Evolutionary conservation across 2,329 filamentous ascomycete species (phyloP), one percentile per base, ranked within the genome.

Genomic region (Colletotrichum sp.): DNA sequence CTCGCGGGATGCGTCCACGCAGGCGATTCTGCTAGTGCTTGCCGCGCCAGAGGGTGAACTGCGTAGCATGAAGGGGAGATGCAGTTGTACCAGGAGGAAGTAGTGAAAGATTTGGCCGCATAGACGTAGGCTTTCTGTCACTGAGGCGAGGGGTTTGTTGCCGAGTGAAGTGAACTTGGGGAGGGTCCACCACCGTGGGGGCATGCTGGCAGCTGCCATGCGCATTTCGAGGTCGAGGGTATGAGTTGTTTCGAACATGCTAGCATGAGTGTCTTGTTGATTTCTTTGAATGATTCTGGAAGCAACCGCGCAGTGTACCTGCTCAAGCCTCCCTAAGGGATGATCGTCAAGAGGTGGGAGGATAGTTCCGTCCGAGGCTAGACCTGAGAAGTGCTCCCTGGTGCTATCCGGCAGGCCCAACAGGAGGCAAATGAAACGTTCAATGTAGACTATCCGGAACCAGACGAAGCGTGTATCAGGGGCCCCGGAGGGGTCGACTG

Each of bases 231-330:
- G 24, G 76, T 87, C 85, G n/a, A 87, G 82, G 3, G 80, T 79
- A 49, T 80, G 80, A 6, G 82, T 84, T 7, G 75, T 72, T 4
- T 68, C 73, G 15, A 30, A 16, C 70, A 84, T 80, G 30, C 80
- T 71, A 9, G 70, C 34, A 39, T 52, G 65, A 39, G 77, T 68
- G 13, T 79, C 76, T 6, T 72, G 68, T 49, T 85, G 81, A 71
- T 87, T 86, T 9, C 85, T 84, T 68, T 85, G 80, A 2, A 87
- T 77, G 16, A 89, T 87, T 6, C 80, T 81, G 8, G 79, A 82
- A 4, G 83, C 82, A 15, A 86, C 80, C 8, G 80, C 78, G 24
- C 77, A 79, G n/a, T 85, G 82, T 24, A 82, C 73, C 8, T 82
- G 80, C 63, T 84, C 82, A 24, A 87, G 79, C 6, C 78, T 76